phyloP scores from a whole-genome alignment of 2,329 filamentous ascomycete species.

The Zymoseptoria crescenta region DNA sequence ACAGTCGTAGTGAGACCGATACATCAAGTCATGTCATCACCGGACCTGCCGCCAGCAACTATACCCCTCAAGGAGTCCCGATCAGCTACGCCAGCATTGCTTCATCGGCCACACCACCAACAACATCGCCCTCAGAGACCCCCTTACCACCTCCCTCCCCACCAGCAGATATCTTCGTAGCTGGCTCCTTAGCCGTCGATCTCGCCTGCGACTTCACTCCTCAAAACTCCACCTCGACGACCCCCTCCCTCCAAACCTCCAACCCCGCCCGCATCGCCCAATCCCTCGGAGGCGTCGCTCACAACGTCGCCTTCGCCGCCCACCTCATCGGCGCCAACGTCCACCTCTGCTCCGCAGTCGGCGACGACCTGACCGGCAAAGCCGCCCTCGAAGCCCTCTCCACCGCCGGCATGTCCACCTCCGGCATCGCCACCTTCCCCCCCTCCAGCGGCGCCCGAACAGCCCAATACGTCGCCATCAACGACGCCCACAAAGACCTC shows the following conservation, averaged over 20 bases:
- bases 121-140: background rate
- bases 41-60: constrained; percentile 12
- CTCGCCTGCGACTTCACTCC: constrained; percentile 19
- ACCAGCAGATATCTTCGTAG: constrained; percentile 65
- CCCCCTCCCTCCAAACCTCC: constrained; percentile 62
- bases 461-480: constrained; percentile 86
- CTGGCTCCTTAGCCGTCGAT: constrained; percentile 68
- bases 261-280: no score
- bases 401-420: constrained; percentile 55
- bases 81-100: background rate
- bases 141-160: background rate
- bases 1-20: background rate
- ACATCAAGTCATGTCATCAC: constrained; percentile 1
- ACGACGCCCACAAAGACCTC: constrained; percentile 73
- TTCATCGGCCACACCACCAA: background rate
- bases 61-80: constrained; percentile 10
- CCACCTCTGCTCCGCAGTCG: constrained; percentile 71
- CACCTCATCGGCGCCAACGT: constrained; percentile 61
- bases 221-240: constrained; percentile 28
- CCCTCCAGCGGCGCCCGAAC: constrained; percentile 53
- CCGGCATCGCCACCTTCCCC: constrained; percentile 48
- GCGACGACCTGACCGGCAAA: constrained; percentile 68
- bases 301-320: constrained; percentile 82
- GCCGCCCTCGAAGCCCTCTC: constrained; percentile 61
- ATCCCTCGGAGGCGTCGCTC: constrained; percentile 81